Evolutionary conservation across 2,329 filamentous ascomycete species (phyloP), one percentile per base, ranked within the genome.

Genomic region (Monosporascus sp.): DNA sequence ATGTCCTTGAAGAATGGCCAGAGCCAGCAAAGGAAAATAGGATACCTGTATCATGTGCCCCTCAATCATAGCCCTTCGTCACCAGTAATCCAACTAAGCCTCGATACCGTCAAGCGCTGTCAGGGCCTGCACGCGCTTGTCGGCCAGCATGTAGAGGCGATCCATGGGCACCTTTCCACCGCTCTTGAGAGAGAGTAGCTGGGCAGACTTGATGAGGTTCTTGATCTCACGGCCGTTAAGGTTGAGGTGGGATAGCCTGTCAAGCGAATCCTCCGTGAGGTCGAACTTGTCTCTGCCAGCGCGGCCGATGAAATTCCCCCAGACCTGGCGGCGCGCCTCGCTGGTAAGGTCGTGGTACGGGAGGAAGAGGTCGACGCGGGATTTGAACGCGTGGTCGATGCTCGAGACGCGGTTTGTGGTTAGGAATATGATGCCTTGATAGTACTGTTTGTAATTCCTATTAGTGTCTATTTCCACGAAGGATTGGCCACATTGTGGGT

Each of bases 181-280:
- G 24, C 54, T 60, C 59, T 68, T 69, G 24, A 69, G 38, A 1
- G 59, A 61, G 11, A 75, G 68, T 7, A 75, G 49, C 54, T 70
- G 67, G 0, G 69, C 67, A 7, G 68, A 69, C 64, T 76, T 75
- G 60, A 75, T 63, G n/a, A 72, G 57, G 48, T 78, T 79, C 67
- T 79, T 78, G 54, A 80, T 80, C 68, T 80, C 74, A 22, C 76
- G 66, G 4, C 78, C 76, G 48, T 80, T 79, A 44, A 79, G 65
- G 5, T 72, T 64, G 49, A 77, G 63, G 22, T 60, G 54, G 0
- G 73, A 66, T 37, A 80, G 64, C 49, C 69, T 61, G n/a, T 65
- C 64, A 2, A 74, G 50, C 15, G 68, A 63, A 0, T 61, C 63
- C 0, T 68, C 64, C 0, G 51, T 58, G 3, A 73, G 55, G 8